Conservation (phyloP, 2,329 filamentous ascomycete species). For the Lasiodiplodia hormozganensis region DNA sequence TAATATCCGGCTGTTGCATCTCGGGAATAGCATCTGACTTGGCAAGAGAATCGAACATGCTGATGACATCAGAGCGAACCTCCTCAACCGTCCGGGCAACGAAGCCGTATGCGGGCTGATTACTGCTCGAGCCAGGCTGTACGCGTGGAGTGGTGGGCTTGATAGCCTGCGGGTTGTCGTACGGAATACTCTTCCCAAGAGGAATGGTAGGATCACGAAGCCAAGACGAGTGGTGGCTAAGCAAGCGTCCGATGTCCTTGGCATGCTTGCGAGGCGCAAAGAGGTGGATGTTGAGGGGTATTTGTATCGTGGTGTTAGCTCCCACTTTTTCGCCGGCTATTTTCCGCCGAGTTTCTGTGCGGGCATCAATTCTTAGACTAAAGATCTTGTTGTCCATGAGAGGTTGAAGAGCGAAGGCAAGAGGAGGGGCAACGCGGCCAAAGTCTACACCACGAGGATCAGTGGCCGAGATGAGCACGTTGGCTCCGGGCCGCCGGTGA, state of each 20-base stretch:
- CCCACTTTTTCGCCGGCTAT: slow-evolving; percentile 61
- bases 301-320: slow-evolving; percentile 33
- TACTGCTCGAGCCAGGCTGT: background rate
- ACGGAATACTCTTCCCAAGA: slow-evolving; percentile 67
- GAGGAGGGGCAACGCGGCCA: slow-evolving; percentile 74
- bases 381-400: slow-evolving; percentile 71
- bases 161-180: slow-evolving; percentile 45
- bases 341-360: slow-evolving; percentile 72
- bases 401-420: slow-evolving; percentile 71
- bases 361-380: slow-evolving; percentile 73
- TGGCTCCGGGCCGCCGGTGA: slow-evolving; percentile 63
- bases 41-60: slow-evolving; percentile 85
- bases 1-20: slow-evolving; percentile 70
- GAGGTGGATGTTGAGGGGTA: slow-evolving; percentile 63
- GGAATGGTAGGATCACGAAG: slow-evolving; percentile 68
- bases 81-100: slow-evolving; percentile 77
- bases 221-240: slow-evolving; percentile 71
- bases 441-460: slow-evolving; percentile 77
- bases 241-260: slow-evolving; percentile 69
- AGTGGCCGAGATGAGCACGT: slow-evolving; percentile 70
- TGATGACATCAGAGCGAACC: slow-evolving; percentile 81
- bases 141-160: slow-evolving; percentile 27
- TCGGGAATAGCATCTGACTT: slow-evolving; percentile 77
- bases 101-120: slow-evolving; percentile 36
- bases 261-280: slow-evolving; percentile 77